These are phyloP conservation scores for Dactylellina cionopaga DNA, from an alignment of 2,329 filamentous ascomycete species.

Conservation along the genomic window DNA sequence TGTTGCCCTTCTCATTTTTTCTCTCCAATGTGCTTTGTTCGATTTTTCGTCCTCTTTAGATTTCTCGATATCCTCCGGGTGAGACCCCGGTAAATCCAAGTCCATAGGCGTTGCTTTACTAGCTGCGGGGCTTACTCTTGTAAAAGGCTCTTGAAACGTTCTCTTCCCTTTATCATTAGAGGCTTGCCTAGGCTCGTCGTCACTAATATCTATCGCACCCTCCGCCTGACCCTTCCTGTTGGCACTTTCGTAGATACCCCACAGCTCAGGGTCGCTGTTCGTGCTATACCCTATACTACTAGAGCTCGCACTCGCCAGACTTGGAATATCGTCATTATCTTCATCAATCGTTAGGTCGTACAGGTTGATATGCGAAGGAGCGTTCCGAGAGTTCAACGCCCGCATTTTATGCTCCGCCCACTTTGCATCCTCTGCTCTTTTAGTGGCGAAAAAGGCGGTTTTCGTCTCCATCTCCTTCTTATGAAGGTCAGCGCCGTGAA, in stretches of 20 bases:
- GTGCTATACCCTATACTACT: neutral
- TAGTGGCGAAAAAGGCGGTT: neutral
- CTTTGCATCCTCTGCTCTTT: neutral
- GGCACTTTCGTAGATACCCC: neutral
- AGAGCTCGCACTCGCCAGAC: no score
- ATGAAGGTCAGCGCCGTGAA: conserved; percentile 23
- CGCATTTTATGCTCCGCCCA: neutral
- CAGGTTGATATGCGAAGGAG: no score
- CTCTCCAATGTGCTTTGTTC: neutral
- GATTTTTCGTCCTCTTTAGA: neutral
- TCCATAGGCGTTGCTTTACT: neutral
- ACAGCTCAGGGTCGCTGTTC: conserved; percentile 2
- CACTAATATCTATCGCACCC: neutral
- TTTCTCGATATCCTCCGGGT: neutral
- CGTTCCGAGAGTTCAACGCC: neutral
- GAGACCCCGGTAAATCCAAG: neutral
- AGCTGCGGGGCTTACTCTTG: neutral
- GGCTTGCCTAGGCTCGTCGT: neutral
- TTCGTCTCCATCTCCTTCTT: conserved; percentile 17
- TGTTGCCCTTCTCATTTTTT: conserved; percentile 15
- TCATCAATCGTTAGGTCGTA: neutral
- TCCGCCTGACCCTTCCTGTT: neutral
- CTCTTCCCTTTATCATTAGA: neutral
- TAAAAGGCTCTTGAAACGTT: no score
- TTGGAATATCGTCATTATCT: neutral